phyloP scores from a whole-genome alignment of 495 filamentous ascomycete genomes.

The Margaritispora aquatica region DNA sequence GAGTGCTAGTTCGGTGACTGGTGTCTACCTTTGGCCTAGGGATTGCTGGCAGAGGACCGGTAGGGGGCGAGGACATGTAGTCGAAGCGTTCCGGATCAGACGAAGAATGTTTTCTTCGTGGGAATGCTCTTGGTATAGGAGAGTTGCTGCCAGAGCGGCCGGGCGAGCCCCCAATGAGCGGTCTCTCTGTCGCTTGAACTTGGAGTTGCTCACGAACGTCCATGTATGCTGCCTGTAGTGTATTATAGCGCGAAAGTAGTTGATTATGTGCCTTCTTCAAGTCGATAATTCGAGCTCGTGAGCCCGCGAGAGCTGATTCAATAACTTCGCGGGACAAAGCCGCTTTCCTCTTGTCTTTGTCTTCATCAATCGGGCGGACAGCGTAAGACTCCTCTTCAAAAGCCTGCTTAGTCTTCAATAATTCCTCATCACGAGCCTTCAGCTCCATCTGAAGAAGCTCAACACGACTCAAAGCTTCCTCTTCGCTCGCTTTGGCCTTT shows the following conservation, averaged over 20 bases:
- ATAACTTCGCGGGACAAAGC: conserved; percentile 36
- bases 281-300: conserved; percentile 35
- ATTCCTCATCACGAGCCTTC: conserved; percentile 41
- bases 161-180: background rate
- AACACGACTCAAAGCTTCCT: conserved; percentile 43
- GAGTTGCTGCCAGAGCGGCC: background rate
- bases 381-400: conserved; percentile 36
- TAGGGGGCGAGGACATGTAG: background rate
- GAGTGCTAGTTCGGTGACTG: background rate
- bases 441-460: conserved; percentile 45
- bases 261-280: conserved; percentile 36
- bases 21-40: conserved; percentile 1
- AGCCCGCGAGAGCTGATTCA: conserved; percentile 38
- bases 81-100: conserved; percentile 16
- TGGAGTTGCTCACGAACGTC: conserved; percentile 27
- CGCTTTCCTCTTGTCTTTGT: conserved; percentile 4
- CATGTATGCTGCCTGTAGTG: conserved; percentile 30
- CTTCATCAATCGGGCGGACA: conserved; percentile 19
- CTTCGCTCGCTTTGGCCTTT: conserved; percentile 41
- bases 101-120: conserved; percentile 7
- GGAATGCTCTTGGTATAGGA: background rate
- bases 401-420: conserved; percentile 34
- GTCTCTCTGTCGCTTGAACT: background rate
- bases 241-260: conserved; percentile 31
- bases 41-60: background rate